A percentile compares a stretch with the other conserved stretches of the same genome.
Conservation (phyloP, 495 filamentous ascomycete species). For the Barbatosphaeria neglecta region DNA sequence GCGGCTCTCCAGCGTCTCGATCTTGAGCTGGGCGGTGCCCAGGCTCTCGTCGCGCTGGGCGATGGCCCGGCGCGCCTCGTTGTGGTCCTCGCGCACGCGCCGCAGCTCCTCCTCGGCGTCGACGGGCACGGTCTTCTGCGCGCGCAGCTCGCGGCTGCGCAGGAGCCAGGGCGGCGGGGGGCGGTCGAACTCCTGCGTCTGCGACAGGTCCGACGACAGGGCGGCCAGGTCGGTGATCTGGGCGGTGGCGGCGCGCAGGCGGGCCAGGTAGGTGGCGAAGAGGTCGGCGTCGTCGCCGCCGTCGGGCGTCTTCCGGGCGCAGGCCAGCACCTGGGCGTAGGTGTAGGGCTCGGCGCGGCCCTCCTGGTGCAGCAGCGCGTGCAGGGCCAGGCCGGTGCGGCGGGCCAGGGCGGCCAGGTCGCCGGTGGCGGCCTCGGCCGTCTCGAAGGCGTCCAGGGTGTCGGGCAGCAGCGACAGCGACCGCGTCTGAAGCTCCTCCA, state of each 20-base stretch:
- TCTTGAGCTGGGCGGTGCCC: constrained; percentile 72
- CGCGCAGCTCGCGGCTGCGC: constrained; percentile 66
- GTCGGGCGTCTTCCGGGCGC: constrained; percentile 47
- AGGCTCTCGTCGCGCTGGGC: constrained; percentile 54
- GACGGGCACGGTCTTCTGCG: constrained; percentile 61
- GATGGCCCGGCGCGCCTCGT: constrained; percentile 51
- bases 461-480: constrained; percentile 62
- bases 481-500: constrained; percentile 67
- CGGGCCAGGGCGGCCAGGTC: constrained; percentile 59
- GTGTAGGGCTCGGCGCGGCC: constrained; percentile 56
- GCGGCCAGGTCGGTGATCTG: constrained; percentile 62
- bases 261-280: constrained; percentile 56
- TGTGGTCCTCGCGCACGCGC: constrained; percentile 60
- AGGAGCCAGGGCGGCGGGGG: constrained; percentile 66
- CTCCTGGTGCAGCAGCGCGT: constrained; percentile 58
- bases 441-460: constrained; percentile 36
- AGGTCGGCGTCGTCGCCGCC: constrained; percentile 43
- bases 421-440: constrained; percentile 49
- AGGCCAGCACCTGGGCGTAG: constrained; percentile 50
- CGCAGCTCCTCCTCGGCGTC: constrained; percentile 73
- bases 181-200: constrained; percentile 76
- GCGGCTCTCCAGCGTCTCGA: constrained; percentile 76
- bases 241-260: constrained; percentile 51
- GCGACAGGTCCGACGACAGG: constrained; percentile 60
- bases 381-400: constrained; percentile 53